These are phyloP conservation scores for Vaccinium corymbosum DNA, from an alignment of 148 eudicot genomes.

Conservation along the genomic window DNA sequence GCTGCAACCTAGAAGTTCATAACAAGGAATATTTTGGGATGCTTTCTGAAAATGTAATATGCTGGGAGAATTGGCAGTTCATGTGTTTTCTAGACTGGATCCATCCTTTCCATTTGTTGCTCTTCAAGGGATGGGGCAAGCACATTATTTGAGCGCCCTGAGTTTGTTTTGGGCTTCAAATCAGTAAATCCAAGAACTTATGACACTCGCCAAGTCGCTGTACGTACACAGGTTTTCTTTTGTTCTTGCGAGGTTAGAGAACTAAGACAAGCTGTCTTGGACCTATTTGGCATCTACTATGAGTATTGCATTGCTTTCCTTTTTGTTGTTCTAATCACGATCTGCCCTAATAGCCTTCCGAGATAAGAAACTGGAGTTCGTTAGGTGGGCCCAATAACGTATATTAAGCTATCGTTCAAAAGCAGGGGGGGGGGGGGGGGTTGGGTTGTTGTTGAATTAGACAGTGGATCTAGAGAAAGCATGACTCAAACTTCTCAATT, in stretches of 20 bases:
- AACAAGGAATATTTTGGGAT: background rate
- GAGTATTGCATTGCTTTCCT: background rate
- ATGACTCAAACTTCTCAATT: background rate
- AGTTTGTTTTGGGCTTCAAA: background rate
- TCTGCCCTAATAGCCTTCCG: background rate
- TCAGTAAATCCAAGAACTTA: background rate
- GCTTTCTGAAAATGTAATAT: background rate
- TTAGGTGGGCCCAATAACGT: background rate
- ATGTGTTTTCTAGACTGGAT: background rate
- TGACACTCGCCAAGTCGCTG: background rate
- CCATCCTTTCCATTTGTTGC: background rate
- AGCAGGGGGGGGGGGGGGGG: background rate
- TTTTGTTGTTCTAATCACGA: background rate
- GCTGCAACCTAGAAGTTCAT: background rate
- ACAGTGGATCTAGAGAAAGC: slow-evolving; percentile 1
- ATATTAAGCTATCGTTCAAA: background rate
- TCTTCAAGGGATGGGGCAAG: background rate
- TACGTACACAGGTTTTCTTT: background rate
- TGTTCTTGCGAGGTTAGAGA: background rate
- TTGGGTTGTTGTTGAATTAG: background rate
- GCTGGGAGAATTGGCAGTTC: background rate
- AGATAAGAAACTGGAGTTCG: background rate
- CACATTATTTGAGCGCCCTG: background rate
- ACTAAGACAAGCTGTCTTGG: background rate
- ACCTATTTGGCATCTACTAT: background rate